These are phyloP conservation scores for Saccharomycopsis hybrid DNA, from an alignment of 1,139 yeast genomes.

Conservation along the genomic window DNA sequence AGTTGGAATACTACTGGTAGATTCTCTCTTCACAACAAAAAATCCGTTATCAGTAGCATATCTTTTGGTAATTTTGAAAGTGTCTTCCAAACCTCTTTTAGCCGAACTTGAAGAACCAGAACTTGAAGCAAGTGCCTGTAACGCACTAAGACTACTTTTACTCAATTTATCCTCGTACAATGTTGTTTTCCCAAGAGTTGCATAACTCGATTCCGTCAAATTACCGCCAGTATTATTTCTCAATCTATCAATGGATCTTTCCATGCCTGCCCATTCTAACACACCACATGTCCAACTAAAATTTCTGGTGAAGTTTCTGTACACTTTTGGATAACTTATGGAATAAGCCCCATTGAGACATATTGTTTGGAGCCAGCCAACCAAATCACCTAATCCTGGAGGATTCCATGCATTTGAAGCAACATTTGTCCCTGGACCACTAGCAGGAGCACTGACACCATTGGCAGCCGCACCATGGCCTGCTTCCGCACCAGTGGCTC, in stretches of 20 bases:
- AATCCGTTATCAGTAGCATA: constrained; percentile 1
- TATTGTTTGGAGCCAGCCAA: constrained; percentile 27
- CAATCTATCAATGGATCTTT: constrained; percentile 27
- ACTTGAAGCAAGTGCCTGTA: not conserved
- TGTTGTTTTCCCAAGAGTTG: constrained; percentile 23
- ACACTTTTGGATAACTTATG: constrained; percentile 29
- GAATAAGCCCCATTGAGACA: constrained; percentile 31
- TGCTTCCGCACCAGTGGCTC: constrained; percentile 16
- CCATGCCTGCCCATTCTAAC: constrained; percentile 29
- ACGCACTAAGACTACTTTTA: not conserved
- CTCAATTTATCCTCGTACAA: constrained; percentile 22
- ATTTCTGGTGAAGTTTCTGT: constrained; percentile 28
- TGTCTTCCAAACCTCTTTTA: not conserved
- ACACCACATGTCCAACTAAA: constrained; percentile 31
- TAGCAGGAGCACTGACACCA: constrained; percentile 20
- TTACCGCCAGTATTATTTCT: constrained; percentile 30
- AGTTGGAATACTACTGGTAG: not conserved
- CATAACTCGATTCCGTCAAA: constrained; percentile 24
- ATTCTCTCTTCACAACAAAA: constrained; percentile 8
- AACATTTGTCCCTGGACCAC: constrained; percentile 21
- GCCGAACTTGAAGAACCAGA: not conserved
- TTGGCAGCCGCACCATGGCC: constrained; percentile 20
- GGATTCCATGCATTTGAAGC: constrained; percentile 27
- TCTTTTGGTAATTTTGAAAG: not conserved
- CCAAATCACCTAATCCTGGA: constrained; percentile 26